Conservation (phyloP, 108 stramenopile genomes). For the Skeletonema costatum region DNA sequence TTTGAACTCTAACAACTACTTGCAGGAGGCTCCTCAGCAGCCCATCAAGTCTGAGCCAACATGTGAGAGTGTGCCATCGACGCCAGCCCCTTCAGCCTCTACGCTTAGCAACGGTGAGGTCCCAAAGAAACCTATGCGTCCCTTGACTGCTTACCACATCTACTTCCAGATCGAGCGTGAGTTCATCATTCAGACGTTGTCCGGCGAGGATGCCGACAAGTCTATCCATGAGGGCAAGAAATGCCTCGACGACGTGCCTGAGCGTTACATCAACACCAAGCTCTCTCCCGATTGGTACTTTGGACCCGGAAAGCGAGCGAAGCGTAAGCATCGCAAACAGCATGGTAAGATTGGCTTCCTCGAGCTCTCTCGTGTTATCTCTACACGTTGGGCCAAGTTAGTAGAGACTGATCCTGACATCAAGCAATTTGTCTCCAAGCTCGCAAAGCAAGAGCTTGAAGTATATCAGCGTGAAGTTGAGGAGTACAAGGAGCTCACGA, state of each 20-base stretch:
- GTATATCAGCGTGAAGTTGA: slow-evolving; percentile 43
- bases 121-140: slow-evolving; percentile 50
- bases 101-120: not conserved
- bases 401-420: slow-evolving; percentile 37
- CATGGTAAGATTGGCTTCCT: slow-evolving; percentile 85
- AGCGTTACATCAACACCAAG: slow-evolving; percentile 31
- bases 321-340: slow-evolving; percentile 69
- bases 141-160: slow-evolving; percentile 50
- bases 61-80: not conserved
- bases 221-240: slow-evolving; percentile 11
- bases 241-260: slow-evolving; percentile 23
- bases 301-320: slow-evolving; percentile 38
- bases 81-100: not conserved
- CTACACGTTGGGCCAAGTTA: slow-evolving; percentile 59
- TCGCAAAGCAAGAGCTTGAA: slow-evolving; percentile 35
- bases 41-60: not conserved
- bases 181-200: slow-evolving; percentile 40
- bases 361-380: slow-evolving; percentile 70
- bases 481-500: slow-evolving; percentile 38
- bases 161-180: slow-evolving; percentile 53
- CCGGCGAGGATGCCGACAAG: slow-evolving; percentile 17
- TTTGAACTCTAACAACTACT: not conserved
- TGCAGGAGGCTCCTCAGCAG: not conserved
- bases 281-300: slow-evolving; percentile 46
- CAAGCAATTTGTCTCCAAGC: slow-evolving; percentile 27